Evolutionary conservation across 108 stramenopile genomes (phyloP).

Genomic region (Cyclotella cryptica): DNA sequence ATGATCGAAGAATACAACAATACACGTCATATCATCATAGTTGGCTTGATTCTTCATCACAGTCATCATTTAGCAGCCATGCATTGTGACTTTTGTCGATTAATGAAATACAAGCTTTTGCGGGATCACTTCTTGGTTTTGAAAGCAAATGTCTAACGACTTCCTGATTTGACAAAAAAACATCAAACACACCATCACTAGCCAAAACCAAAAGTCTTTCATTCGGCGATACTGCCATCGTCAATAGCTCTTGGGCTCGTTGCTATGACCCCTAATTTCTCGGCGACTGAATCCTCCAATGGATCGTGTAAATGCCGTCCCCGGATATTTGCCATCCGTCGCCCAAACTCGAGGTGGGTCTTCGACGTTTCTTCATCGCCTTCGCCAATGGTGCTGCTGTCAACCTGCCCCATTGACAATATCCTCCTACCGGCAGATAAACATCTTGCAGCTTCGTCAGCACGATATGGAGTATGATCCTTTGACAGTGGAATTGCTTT

Average conservation of each 20-base stretch:
- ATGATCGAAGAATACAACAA: not conserved
- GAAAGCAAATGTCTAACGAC: slow-evolving; percentile 6
- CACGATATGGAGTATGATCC: slow-evolving; percentile 4
- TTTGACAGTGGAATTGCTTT: not conserved
- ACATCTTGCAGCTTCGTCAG: slow-evolving; percentile 1
- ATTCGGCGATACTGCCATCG: not conserved
- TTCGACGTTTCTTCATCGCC: slow-evolving; percentile 3
- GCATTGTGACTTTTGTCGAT: slow-evolving; percentile 4
- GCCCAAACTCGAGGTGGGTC: slow-evolving; percentile 9
- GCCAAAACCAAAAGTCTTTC: not conserved
- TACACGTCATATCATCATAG: slow-evolving; percentile 9
- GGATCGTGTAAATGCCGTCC: slow-evolving; percentile 2
- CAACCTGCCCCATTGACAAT: not conserved
- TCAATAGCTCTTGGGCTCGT: not conserved
- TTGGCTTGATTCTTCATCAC: slow-evolving; percentile 3
- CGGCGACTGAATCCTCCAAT: not conserved
- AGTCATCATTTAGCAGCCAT: slow-evolving; percentile 6
- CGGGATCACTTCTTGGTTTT: not conserved
- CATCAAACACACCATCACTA: not conserved
- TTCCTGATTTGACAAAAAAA: slow-evolving; percentile 9
- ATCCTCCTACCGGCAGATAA: not conserved
- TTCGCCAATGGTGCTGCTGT: not conserved
- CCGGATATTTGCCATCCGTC: not conserved
- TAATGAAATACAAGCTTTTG: not conserved
- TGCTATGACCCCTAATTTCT: not conserved